Base-by-base conservation (phyloP, 2,329 filamentous ascomycete species). In the Botryotinia narcissicola region DNA sequence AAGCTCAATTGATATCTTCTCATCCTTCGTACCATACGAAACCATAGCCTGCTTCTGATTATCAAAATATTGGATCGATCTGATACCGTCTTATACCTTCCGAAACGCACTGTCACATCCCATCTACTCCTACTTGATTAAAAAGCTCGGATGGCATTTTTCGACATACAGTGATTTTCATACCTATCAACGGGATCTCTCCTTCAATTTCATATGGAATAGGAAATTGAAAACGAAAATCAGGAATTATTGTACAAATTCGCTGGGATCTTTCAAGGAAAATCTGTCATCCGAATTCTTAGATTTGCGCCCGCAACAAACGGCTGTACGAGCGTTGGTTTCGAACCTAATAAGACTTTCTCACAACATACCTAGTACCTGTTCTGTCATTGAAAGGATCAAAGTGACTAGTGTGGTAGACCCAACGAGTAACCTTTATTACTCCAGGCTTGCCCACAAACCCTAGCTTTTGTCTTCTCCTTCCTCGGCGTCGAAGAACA, bases 21-120 rank as follows among this genome's bases (percentile, higher is more conserved):
- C 29, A n/a, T 67, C 70, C 29, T 25, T 7, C 37, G 6, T 18
- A 29, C 46, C 42, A 32, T n/a, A 46, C 84, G 84, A 87, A 86
- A 86, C 84, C 77, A 74, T 77, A 80, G 83, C 82, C 80, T 82
- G 82, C 83, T 84, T 86, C 83, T 85, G 83, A 83, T 84, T 82
- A 81, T 78, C 51, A 22, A n/a, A 20, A 48, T 60, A 68, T 67
- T 44, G 70, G 35, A 57, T 22, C 14, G 6, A 59, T 72, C 61
- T 72, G 71, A 69, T 42, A 72, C 71, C 25, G 29, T n/a, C 51
- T 18, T 61, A 14, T 59, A 8, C 51, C 51, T 59, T 40, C 18
- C 84, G 83, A 86, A 85, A 85, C 84, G 76, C 75, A 75, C 79
- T 83, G 82, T 80, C 81, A 81, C 82, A 83, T 85, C 82, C 85